These are phyloP conservation scores for Rhizopogon salebrosus DNA, from an alignment of 768 basidiomycete genomes.

Conservation along the genomic window DNA sequence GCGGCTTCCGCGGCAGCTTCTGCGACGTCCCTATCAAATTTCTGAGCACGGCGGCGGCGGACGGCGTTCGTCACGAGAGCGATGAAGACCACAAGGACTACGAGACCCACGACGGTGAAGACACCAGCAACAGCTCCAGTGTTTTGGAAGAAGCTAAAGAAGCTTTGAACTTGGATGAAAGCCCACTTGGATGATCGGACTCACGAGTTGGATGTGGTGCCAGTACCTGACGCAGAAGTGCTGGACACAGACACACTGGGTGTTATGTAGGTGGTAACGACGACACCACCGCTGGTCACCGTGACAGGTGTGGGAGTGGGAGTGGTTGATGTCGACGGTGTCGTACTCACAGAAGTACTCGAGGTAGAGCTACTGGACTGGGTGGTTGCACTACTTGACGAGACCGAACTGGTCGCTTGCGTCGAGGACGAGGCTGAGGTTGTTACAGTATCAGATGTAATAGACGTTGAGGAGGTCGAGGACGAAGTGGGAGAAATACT, in stretches of 20 bases:
- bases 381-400: not conserved
- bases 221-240: not conserved
- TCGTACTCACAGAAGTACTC: not conserved
- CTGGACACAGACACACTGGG: not conserved
- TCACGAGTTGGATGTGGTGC: conserved; percentile 18
- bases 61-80: conserved; percentile 44
- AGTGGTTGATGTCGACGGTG: not conserved
- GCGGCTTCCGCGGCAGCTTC: conserved; percentile 65
- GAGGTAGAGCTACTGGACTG: not conserved
- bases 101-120: conserved; percentile 66
- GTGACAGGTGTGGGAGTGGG: not conserved
- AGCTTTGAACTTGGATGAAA: conserved; percentile 5
- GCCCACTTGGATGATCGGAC: conserved; percentile 1
- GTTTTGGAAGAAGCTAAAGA: conserved; percentile 62
- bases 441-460: not conserved
- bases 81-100: conserved; percentile 47
- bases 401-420: not conserved
- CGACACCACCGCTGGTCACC: not conserved
- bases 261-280: not conserved
- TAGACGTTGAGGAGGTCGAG: not conserved
- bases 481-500: not conserved
- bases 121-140: conserved; percentile 68
- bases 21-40: conserved; percentile 70
- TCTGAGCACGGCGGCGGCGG: conserved; percentile 57
- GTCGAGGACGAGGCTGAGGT: not conserved